A percentile compares a stretch with the other conserved stretches of the same genome.
Evolutionary conservation across 1,139 yeast genomes (phyloP).

Genomic region (Chernovozyma sophiae-reginae): DNA sequence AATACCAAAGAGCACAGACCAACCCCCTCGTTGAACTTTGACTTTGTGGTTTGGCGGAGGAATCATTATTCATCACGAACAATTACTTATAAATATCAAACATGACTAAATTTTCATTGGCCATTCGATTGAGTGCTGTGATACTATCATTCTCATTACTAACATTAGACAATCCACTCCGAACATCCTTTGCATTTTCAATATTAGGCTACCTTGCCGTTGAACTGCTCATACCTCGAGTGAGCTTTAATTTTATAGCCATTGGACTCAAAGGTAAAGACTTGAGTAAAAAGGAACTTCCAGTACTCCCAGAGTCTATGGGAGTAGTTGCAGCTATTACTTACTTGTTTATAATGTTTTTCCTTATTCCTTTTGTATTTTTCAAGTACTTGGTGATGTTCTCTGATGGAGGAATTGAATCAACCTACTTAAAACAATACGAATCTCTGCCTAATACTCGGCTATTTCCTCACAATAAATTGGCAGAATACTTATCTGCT

Average conservation of each 20-base stretch:
- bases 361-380: conserved; percentile 86
- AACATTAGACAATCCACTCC: conserved; percentile 3
- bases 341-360: conserved; percentile 74
- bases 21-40: too few relatives aligned
- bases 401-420: conserved; percentile 29
- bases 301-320: conserved; percentile 81
- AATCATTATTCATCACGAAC: too few relatives aligned
- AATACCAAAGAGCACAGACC: too few relatives aligned
- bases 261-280: conserved; percentile 86
- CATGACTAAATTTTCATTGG: not conserved
- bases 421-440: conserved; percentile 36
- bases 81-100: too few relatives aligned
- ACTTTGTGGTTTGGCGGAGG: too few relatives aligned
- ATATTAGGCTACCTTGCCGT: conserved; percentile 6
- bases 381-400: conserved; percentile 68
- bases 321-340: conserved; percentile 85
- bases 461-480: conserved; percentile 77
- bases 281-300: conserved; percentile 64
- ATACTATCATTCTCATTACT: conserved; percentile 1
- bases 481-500: conserved; percentile 84
- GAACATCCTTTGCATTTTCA: conserved; percentile 4
- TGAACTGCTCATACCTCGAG: conserved; percentile 54
- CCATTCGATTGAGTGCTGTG: not conserved
- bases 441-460: conserved; percentile 17
- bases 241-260: conserved; percentile 61